Base-by-base conservation (phyloP, 1,284 basidiomycete species). In the Tetrapyrgos nigripes region DNA sequence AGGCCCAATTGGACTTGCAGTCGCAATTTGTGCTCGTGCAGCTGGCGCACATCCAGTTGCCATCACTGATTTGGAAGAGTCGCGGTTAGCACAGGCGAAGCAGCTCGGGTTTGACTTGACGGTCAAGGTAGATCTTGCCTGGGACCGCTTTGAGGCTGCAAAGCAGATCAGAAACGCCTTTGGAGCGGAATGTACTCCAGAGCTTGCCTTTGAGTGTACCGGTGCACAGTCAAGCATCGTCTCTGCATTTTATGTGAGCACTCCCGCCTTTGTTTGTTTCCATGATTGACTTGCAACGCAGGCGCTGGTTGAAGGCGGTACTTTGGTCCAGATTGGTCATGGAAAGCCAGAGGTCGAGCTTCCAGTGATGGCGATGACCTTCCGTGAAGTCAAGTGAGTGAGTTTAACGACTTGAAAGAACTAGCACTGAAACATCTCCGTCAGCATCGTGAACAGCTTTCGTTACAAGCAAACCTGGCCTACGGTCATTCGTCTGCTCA, bases 401-500 rank as follows among this genome's bases (percentile, higher is more conserved):
- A 37, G 9, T 17, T 46, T 47, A 4, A 14, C 59, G 62, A 51
- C 29, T 2, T 11, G 19, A 21, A 19, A 33, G n/a, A 23, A 43
- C 55, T 52, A 23, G 27, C 43, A 28, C 13, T 37, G 5, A 11
- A 13, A 27, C 40, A 1, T 21, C 31, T 48, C 28, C 19, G 3
- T 21, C 27, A 28, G 60, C 62, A 64, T 53, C 47, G 31, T 59
- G 3, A 59, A 52, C 11, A 53, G 51, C 31, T 59, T 59, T 26
- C 64, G 66, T 17, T 68, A 68, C 33, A 62, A 67, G 14, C 66
- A 68, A 6, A 68, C 62, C 28, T 84, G 83, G 71, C 82, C 83
- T 17, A 79, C 79, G 61, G 82, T 83, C 6, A 79, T 85, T 59
- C 73, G 83, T 17, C 75, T 86, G 26, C 77, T 86, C 33, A 50